Base-by-base conservation (phyloP, 257 asterid genomes). In the Sherardia arvensis region DNA sequence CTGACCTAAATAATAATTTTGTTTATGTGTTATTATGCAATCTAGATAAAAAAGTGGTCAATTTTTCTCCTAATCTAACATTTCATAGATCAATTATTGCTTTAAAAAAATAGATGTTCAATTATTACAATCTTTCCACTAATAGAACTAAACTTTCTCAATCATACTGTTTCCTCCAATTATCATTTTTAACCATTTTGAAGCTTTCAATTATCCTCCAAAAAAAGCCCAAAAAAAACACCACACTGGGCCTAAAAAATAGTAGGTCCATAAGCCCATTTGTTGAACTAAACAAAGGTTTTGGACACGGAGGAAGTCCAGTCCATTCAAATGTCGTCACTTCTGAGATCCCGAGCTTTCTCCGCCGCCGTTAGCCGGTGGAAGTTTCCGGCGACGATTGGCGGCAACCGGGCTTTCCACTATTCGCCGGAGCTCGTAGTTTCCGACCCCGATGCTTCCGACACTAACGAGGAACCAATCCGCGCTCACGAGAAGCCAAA, bases 331-430 rank as follows among this genome's bases (percentile, higher is more conserved):
- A 56, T 90, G 95, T 80, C 72, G 80, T 72, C 88, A 38, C 69
- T 85, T 28, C 83, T 77, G 38, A 30, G 95, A 55, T 60, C 66
- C 53, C 85, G 87, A 71, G 73, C 63, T 69, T 54, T 78, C n/a
- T 67, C 82, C 10, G 29, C 78, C 43, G 67, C 66, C 30, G 30
- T 64, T 29, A 65, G 57, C 33, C 78, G 49, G 36, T 80, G 77
- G 74, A 71, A 36, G 69, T 64, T 58, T 7, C 34, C 18, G 28
- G 11, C 59, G 27, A 30, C 58, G 53, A 10, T 26, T 18, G 38
- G 81, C 27, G 60, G 65, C 61, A 53, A 74, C 48, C 88, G 81
- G 25, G 40, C 51, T 28, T 55, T 82, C 63, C 71, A 75, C 72
- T 77, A 83, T 17, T 53, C 85, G 49, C 28, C 77, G 34, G 4